Conservation (phyloP, 441 rosid species). For the Arabidopsis hybrid region DNA sequence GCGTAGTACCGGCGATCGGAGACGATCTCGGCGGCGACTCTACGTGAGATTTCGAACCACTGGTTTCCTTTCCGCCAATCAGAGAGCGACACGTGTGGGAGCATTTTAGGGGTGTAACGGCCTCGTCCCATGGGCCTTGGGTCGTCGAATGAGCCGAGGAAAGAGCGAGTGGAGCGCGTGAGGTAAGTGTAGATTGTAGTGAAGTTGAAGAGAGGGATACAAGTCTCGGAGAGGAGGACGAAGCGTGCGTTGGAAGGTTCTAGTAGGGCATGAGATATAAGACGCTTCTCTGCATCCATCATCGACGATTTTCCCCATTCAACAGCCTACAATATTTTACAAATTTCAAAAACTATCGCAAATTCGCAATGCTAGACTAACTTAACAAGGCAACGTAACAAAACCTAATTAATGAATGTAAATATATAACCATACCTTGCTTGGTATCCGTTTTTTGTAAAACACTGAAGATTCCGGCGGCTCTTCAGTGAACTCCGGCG, state of each 20-base stretch:
- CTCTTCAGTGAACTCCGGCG: conserved; percentile 46
- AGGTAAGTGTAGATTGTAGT: conserved; percentile 48
- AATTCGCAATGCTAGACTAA: background rate
- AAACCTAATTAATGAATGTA: background rate
- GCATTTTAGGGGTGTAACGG: conserved; percentile 50
- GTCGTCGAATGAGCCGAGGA: conserved; percentile 47
- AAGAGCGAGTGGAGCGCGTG: conserved; percentile 45
- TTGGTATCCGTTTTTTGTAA: conserved; percentile 53
- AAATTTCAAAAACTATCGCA: background rate
- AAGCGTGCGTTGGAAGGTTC: conserved; percentile 49
- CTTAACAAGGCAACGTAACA: background rate
- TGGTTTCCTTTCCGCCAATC: conserved; percentile 60
- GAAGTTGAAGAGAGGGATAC: conserved; percentile 59
- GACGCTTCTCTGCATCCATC: conserved; percentile 58
- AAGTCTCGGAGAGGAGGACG: conserved; percentile 53
- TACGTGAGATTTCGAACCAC: conserved; percentile 53
- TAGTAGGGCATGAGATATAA: conserved; percentile 49
- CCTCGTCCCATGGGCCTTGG: conserved; percentile 51
- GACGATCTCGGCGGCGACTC: conserved; percentile 45
- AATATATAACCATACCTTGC: conserved; percentile 45
- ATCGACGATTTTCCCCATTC: conserved; percentile 55
- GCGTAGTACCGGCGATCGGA: conserved; percentile 47
- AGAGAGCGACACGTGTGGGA: conserved; percentile 44
- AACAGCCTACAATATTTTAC: conserved; percentile 32
- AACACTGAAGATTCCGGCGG: conserved; percentile 52